Conservation (phyloP, 192 early-diverging fungal species). For the Oehlia diaphana region DNA sequence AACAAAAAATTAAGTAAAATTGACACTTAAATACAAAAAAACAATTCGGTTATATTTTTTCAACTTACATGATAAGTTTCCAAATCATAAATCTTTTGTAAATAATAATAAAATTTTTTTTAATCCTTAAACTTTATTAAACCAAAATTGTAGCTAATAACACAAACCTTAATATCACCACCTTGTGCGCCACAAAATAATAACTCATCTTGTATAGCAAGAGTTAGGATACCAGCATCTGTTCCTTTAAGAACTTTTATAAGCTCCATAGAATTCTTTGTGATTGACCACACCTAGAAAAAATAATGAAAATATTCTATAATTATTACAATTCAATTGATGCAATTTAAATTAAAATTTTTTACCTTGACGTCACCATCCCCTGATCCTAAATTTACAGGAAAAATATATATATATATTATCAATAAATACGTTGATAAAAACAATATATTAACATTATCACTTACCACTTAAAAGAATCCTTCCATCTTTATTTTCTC, state of each 20-base stretch:
- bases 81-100: slow-evolving; percentile 65
- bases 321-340: not conserved
- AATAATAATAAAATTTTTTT: not conserved
- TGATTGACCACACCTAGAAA: slow-evolving; percentile 18
- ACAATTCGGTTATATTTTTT: not conserved
- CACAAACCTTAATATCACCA: slow-evolving; percentile 59
- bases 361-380: slow-evolving; percentile 66
- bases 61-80: slow-evolving; percentile 59
- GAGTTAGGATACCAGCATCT: slow-evolving; percentile 57
- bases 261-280: slow-evolving; percentile 38
- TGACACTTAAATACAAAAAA: not conserved
- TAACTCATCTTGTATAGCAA: slow-evolving; percentile 68
- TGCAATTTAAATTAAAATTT: too few species aligned
- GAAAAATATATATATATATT: not conserved
- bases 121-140: not conserved
- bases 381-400: slow-evolving; percentile 52
- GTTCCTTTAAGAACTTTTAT: slow-evolving; percentile 38
- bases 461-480: slow-evolving; percentile 48
- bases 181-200: slow-evolving; percentile 75
- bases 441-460: not conserved
- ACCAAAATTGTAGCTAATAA: not conserved
- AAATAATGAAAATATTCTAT: not conserved
- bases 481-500: slow-evolving; percentile 51
- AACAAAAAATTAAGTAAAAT: slow-evolving; percentile 24
- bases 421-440: not conserved